Evolutionary conservation across 2,329 filamentous ascomycete genomes (phyloP), one percentile per base, ranked within the genome.

Genomic region (Teratosphaeria viscida): DNA sequence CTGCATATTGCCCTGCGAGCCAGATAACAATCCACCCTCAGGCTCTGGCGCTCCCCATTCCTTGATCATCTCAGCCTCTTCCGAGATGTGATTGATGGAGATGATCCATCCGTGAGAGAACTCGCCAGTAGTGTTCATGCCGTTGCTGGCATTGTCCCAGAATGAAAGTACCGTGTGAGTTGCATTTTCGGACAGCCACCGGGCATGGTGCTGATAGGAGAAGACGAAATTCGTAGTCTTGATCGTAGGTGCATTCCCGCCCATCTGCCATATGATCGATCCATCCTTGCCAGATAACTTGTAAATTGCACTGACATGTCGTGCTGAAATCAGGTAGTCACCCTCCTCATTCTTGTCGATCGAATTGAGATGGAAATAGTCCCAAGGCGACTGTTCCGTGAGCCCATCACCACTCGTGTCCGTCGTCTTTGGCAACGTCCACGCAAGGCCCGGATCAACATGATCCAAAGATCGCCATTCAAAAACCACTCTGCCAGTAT

Each of bases 391-490:
- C 59, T 73, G 68, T 55, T 76, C 73, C 39, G 75, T 71, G 59
- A 79, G 65, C 26, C 78, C 79, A 35, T 77, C 75, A n/a, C 79
- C 79, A 34, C 77, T 72, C 1, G 72, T 74, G 59, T 74, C 73
- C 2, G 72, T 74, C 34, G 75, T 73, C 27, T 69, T 70, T 5
- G 78, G 77, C 59, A 72, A 71, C 39, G 78, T 80, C 70, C 78
- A 71, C 68, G 67, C 73, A 74, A 79, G 76, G 49, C 76, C 74
- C 1, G 79, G 80, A 52, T 76, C 73, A n/a, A 83, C 74, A 67
- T 84, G 79, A 59, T 84, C 81, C 10, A 84, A 70, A 62, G 79
- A 80, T 34, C 76, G 76, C 83, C 82, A 85, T 64, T 85, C 82
- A 62, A 85, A 85, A 11, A 84, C 62, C 3, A 85, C 69, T 49